These are phyloP conservation scores for Rubia peregrina DNA, from an alignment of 305 asterid species.

Conservation along the genomic window DNA sequence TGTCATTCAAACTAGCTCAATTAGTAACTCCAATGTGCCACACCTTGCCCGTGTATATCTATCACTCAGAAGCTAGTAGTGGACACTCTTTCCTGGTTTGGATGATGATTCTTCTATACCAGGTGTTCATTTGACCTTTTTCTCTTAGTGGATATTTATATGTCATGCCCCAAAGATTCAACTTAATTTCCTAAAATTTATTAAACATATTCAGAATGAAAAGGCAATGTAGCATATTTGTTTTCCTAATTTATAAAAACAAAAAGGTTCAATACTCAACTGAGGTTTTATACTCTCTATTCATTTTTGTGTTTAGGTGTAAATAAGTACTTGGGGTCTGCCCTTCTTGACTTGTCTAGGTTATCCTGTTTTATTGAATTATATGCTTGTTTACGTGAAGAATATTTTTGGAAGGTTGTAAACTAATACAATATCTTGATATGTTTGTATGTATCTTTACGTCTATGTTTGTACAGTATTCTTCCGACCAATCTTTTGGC, in stretches of 20 bases:
- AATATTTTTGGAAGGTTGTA: not conserved
- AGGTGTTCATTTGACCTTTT: slow-evolving; percentile 32
- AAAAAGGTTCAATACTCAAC: not conserved
- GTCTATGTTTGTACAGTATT: not conserved
- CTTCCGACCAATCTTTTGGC: not conserved
- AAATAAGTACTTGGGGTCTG: not conserved
- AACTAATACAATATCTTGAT: not conserved
- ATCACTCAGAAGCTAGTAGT: slow-evolving; percentile 81
- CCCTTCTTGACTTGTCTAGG: not conserved
- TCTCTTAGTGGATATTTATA: not conserved
- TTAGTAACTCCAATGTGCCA: slow-evolving; percentile 57
- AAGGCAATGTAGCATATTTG: not conserved
- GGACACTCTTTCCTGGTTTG: slow-evolving; percentile 89
- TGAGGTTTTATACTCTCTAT: not conserved
- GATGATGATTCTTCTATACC: slow-evolving; percentile 88
- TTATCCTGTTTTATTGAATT: not conserved
- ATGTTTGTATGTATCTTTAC: not conserved
- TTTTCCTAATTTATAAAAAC: not conserved
- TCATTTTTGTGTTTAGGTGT: not conserved
- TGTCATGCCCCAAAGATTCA: not conserved
- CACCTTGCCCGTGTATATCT: slow-evolving; percentile 86
- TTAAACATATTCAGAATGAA: not conserved
- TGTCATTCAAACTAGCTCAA: slow-evolving; percentile 45
- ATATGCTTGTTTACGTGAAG: not conserved
- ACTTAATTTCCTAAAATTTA: not conserved